A percentile compares a stretch with the other conserved stretches of the same genome.
Conservation (phyloP, 208 protist genomes). For the Phytomonas francai region DNA sequence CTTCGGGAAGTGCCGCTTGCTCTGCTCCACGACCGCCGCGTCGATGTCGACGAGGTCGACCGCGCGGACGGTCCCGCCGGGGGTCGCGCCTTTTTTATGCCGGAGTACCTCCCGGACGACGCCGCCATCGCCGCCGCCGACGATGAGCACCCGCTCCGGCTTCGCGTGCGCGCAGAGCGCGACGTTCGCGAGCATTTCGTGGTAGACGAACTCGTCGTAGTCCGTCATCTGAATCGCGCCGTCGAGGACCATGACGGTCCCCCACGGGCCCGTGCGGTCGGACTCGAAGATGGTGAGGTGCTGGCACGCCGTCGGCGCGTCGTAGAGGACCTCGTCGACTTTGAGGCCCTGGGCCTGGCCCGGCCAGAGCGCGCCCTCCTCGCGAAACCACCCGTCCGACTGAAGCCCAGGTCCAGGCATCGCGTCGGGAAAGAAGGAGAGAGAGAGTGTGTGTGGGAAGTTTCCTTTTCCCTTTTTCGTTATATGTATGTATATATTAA, state of each 20-base stretch:
- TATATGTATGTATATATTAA: not conserved
- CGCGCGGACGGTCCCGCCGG: conserved; percentile 65
- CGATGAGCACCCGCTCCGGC: conserved; percentile 92
- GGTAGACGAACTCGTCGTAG: conserved; percentile 97
- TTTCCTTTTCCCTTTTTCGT: not conserved
- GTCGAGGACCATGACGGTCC: conserved; percentile 95
- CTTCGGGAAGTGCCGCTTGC: conserved; percentile 80
- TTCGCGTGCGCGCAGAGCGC: conserved; percentile 87
- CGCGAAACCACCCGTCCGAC: conserved; percentile 87
- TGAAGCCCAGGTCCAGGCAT: conserved; percentile 73
- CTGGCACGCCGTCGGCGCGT: conserved; percentile 78
- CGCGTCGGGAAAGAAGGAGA: conserved; percentile 3
- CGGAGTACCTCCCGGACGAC: conserved; percentile 95
- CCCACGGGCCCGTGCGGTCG: conserved; percentile 84
- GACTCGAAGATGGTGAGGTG: conserved; percentile 85
- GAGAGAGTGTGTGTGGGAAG: not conserved
- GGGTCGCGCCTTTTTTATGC: conserved; percentile 41
- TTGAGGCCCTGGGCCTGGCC: conserved; percentile 83
- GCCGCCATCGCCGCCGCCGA: conserved; percentile 97
- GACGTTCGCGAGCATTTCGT: conserved; percentile 97
- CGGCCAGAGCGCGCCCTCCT: conserved; percentile 84
- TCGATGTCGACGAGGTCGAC: conserved; percentile 97
- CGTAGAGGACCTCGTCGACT: conserved; percentile 83
- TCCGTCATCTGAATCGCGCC: conserved; percentile 95
- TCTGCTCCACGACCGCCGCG: conserved; percentile 76